A percentile compares a stretch with the other conserved stretches of the same genome.
These are phyloP conservation scores for Dryadomyces quercivorus DNA, from an alignment of 2,329 filamentous ascomycete species.

Conservation along the genomic window DNA sequence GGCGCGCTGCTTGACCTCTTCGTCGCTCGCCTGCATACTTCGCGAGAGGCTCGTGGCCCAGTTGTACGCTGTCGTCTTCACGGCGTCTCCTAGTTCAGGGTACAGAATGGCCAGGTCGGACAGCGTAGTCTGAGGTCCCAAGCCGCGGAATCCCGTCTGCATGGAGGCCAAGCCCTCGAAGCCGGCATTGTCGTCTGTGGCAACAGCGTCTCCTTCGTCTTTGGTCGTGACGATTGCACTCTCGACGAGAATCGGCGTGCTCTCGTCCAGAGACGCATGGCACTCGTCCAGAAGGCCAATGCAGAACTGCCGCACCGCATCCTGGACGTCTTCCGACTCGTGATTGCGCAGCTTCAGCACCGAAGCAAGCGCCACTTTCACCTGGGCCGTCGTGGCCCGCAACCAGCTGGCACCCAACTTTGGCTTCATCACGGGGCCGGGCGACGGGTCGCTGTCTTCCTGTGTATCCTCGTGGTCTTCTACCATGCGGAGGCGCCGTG, in stretches of 20 bases:
- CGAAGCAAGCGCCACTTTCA: constrained; percentile 70
- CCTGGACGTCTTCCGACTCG: constrained; percentile 54
- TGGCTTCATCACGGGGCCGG: constrained; percentile 4
- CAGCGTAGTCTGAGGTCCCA: constrained; percentile 22
- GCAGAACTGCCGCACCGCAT: constrained; percentile 58
- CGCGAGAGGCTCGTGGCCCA: constrained; percentile 75
- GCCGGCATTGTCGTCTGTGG: constrained; percentile 14
- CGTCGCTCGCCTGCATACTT: constrained; percentile 73
- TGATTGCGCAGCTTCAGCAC: constrained; percentile 65
- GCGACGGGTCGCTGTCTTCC: neutral
- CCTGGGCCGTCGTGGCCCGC: constrained; percentile 64
- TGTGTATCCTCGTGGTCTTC: constrained; percentile 5
- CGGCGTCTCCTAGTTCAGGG: constrained; percentile 35
- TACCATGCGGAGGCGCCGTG: constrained; percentile 29
- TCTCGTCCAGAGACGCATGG: constrained; percentile 56
- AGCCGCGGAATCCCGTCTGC: constrained; percentile 1
- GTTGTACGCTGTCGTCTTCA: constrained; percentile 60
- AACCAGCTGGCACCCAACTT: constrained; percentile 48
- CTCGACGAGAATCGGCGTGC: constrained; percentile 62
- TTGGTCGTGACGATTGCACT: constrained; percentile 58
- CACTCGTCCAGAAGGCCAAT: constrained; percentile 69
- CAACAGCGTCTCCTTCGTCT: constrained; percentile 31
- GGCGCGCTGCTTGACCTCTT: constrained; percentile 58
- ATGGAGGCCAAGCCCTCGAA: constrained; percentile 42
- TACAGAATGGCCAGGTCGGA: constrained; percentile 42